Evolutionary conservation across 2,329 filamentous ascomycete genomes (phyloP).

Genomic region (Thermothelomyces thermophilus): DNA sequence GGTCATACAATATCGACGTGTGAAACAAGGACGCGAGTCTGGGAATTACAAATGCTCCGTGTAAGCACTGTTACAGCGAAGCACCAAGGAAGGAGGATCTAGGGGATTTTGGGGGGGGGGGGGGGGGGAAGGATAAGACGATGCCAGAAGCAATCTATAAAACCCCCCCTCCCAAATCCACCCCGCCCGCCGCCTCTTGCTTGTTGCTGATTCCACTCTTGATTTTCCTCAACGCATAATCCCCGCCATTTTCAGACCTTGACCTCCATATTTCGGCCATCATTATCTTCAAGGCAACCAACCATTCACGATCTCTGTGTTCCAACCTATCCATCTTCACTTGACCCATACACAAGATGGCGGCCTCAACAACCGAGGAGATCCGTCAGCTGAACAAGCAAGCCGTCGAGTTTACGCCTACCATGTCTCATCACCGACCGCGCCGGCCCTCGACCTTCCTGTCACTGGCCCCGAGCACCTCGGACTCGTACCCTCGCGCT

Average conservation of each 20-base stretch:
- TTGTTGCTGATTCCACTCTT: neutral
- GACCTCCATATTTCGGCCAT: no score
- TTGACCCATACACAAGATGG: slow-evolving; percentile 17
- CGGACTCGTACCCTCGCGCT: slow-evolving; percentile 47
- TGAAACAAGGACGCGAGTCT: slow-evolving; percentile 12
- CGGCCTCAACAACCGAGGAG: slow-evolving; percentile 16
- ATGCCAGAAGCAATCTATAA: no score
- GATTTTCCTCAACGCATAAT: neutral
- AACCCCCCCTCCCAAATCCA: neutral
- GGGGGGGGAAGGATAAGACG: no score
- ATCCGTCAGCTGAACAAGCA: slow-evolving; percentile 21
- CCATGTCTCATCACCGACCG: slow-evolving; percentile 27
- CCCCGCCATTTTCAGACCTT: neutral
- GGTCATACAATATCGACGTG: slow-evolving; percentile 7
- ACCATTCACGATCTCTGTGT: no score
- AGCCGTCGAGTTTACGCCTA: slow-evolving; percentile 22
- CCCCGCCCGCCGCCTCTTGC: neutral
- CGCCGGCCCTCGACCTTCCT: slow-evolving; percentile 42
- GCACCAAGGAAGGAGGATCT: slow-evolving; percentile 5
- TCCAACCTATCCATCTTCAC: no score
- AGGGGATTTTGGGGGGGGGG: neutral
- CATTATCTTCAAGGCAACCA: no score
- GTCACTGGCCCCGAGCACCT: slow-evolving; percentile 52
- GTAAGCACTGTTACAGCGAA: slow-evolving; percentile 14
- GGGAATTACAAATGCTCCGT: slow-evolving; percentile 9